Base-by-base conservation (phyloP, 2,329 filamentous ascomycete genomes). In the Elsinoe fawcettii region DNA sequence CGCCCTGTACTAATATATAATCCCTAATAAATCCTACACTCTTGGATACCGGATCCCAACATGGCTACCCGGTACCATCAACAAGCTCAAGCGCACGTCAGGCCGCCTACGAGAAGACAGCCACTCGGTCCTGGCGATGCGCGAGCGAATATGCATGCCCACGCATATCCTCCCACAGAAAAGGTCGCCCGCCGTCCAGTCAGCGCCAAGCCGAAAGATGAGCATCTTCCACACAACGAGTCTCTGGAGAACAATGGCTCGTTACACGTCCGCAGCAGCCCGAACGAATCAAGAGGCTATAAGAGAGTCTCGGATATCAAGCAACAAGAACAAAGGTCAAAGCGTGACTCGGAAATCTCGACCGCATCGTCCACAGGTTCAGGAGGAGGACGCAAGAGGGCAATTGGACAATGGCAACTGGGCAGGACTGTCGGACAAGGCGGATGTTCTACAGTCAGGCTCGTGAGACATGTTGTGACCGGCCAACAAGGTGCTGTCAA, bases 401-500 rank as follows among this genome's bases (percentile, higher is more conserved):
- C 90, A 65, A 88, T 99, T 65, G 93, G 93, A 0, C 92, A 92
- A 63, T 99, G 93, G 93, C 85, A 92, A 63, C 75, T 99, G 2
- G 93, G 93, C 5, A 90, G 83, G 69, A 95, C 88, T 0, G 78
- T 99, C 25, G 93, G 93, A 0, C 88, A 89, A 64, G 93, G 93
- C 2, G 90, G 91, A 1, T 95, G 90, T 51, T 92, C 90, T 12
- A 83, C 89, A 25, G 93, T 99, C 14, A 82, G 92, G 56, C 77
- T 93, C 34, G 95, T 92, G 20, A 84, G 89, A 61, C 91, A 99
- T 73, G 73, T 83, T 20, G 65, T 66, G 56, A 93, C 90, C 3
- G 83, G 87, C 8, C 86, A 96, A 66, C 79, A 86, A 51, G 93
- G 90, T 3, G 93, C 93, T 1, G 87, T 96, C 68, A 99, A 99